Evolutionary conservation across 129 eudicot genomes (phyloP).

Genomic region (Solidago caesia): DNA sequence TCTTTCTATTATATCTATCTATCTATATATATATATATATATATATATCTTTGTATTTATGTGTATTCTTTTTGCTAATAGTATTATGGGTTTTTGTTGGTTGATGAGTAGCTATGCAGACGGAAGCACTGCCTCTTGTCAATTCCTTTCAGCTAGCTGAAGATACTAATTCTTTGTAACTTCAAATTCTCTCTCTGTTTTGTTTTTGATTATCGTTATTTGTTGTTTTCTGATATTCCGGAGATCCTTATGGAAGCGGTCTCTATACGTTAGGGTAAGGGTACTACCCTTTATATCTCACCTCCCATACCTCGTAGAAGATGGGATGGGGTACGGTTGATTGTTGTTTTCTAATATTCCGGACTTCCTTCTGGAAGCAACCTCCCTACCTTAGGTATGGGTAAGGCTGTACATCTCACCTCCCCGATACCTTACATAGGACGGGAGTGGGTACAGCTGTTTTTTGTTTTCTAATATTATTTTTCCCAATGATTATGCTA

Average conservation of each 20-base stretch:
- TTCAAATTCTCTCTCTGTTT: background rate
- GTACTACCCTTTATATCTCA: no score
- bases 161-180: slow-evolving; percentile 53
- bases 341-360: background rate
- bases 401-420: no score
- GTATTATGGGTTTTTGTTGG: background rate
- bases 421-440: no score
- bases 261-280: no score
- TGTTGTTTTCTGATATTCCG: background rate
- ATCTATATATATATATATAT: background rate
- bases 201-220: background rate
- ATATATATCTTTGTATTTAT: background rate
- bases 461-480: no score
- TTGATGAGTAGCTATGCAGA: slow-evolving; percentile 74
- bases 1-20: background rate
- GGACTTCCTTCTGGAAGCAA: background rate
- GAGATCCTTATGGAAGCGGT: no score
- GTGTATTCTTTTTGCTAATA: background rate
- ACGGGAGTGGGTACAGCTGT: no score
- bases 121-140: slow-evolving; percentile 88
- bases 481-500: background rate
- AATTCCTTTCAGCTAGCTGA: slow-evolving; percentile 65
- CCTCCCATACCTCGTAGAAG: no score
- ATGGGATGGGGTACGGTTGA: no score
- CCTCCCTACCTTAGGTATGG: no score